Base-by-base conservation (phyloP, 768 basidiomycete genomes). In the Suillus bovinus region DNA sequence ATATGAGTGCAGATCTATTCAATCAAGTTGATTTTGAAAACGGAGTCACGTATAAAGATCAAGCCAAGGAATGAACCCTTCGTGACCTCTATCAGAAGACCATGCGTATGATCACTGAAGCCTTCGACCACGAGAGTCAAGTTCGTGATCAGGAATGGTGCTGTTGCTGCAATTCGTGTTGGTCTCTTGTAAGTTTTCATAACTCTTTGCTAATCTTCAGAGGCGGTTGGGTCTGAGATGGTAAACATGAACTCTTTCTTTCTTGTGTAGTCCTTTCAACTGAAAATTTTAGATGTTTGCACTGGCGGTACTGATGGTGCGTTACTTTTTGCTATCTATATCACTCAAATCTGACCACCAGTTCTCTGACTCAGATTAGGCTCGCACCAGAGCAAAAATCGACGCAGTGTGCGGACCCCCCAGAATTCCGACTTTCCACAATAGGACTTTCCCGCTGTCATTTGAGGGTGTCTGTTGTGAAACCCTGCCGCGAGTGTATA, bases 81-180 rank as follows among this genome's bases (percentile, higher is more conserved):
- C 11, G 44, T 22, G n/a, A 22, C 44, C n/a, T 44, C n/a, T 13
- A 11, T 44, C n/a, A 22, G 42, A 44, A 22, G 10, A 11, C n/a
- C n/a, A 13, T 22, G n/a, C n/a, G 44, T 44, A 22, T 44, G 11
- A 22, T 44, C n/a, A 44, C n/a, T 44, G n/a, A 42, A 42, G 20
- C 41, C 41, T 17, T 42, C 9, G 9, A n/a, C 9, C 41, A 10
- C 20, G 20, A 17, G 4, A 14, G 14, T 33, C 14, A 31, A 27
- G 57, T 14, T 27, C 3, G 5, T 33, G 31, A 31, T 10, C 42
- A 17, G 22, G 58, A 49, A 22, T 9, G 13, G 42, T 42, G 41
- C 41, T 20, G 41, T 59, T 46, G 58, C 44, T 20, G 58, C 29
- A 33, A 59, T n/a, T n/a, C n/a, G n/a, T n/a, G n/a, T n/a, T n/a